Conservation (phyloP, 768 basidiomycete species). For the Lentinula detonsa region DNA sequence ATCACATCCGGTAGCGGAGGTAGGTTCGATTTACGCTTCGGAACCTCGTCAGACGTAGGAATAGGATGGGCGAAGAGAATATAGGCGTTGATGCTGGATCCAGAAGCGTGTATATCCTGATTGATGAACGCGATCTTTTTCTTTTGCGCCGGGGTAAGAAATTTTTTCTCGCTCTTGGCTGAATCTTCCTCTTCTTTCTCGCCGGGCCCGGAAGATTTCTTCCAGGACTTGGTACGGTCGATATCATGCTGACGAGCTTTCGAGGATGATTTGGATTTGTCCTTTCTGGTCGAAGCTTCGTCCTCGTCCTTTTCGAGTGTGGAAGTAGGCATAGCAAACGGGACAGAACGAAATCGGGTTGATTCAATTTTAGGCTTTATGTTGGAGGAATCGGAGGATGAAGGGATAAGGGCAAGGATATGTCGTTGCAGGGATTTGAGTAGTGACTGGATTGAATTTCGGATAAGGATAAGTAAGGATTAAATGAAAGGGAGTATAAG, state of each 20-base stretch:
- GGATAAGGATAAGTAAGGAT: not conserved
- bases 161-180: constrained; percentile 51
- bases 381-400: constrained; percentile 25
- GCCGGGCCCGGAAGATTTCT: constrained; percentile 25
- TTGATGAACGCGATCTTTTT: constrained; percentile 94
- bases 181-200: constrained; percentile 31
- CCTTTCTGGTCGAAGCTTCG: constrained; percentile 22
- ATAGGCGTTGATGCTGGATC: constrained; percentile 80
- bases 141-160: constrained; percentile 79
- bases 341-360: constrained; percentile 87
- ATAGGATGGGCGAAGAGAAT: constrained; percentile 78
- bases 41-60: constrained; percentile 23
- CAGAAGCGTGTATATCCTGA: constrained; percentile 78
- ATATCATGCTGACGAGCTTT: constrained; percentile 42
- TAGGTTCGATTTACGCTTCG: constrained; percentile 27
- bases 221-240: constrained; percentile 58
- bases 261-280: constrained; percentile 23
- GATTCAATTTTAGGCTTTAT: constrained; percentile 69
- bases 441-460: constrained; percentile 41
- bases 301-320: constrained; percentile 43
- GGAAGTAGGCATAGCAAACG: constrained; percentile 80
- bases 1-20: constrained; percentile 44
- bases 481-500: not conserved
- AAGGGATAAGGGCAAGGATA: constrained; percentile 63
- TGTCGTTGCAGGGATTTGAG: constrained; percentile 75